Evolutionary conservation across 129 eudicot species (phyloP).

Genomic region (Escallonia herrerae): DNA sequence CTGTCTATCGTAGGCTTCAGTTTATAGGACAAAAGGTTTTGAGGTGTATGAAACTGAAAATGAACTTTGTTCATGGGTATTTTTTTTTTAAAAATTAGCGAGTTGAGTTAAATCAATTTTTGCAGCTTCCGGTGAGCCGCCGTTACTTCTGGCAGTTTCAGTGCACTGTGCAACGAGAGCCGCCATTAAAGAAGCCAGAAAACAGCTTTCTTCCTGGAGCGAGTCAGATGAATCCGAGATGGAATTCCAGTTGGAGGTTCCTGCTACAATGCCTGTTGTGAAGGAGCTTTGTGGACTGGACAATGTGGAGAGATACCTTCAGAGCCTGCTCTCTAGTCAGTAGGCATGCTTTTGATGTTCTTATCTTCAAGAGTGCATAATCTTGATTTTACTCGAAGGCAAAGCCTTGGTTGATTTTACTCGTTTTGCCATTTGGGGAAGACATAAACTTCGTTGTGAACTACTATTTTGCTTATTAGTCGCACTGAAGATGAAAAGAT

Average conservation of each 20-base stretch:
- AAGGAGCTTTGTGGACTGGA: constrained; percentile 75
- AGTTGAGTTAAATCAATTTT: background rate
- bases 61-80: too few relatives aligned
- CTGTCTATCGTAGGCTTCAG: too few relatives aligned
- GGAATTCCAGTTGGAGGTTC: constrained; percentile 64
- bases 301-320: constrained; percentile 54
- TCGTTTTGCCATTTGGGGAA: too few relatives aligned
- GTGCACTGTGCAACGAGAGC: constrained; percentile 93
- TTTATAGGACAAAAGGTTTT: too few relatives aligned
- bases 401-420: too few relatives aligned
- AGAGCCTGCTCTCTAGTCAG: constrained; percentile 35
- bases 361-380: too few relatives aligned
- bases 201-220: constrained; percentile 59
- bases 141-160: constrained; percentile 71
- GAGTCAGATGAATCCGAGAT: constrained; percentile 24
- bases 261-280: constrained; percentile 90
- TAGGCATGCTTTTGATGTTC: too few relatives aligned
- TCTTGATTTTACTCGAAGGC: too few relatives aligned
- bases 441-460: too few relatives aligned
- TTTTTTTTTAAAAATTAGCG: background rate
- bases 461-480: too few relatives aligned
- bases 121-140: constrained; percentile 96
- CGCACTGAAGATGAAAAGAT: too few relatives aligned
- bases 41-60: too few relatives aligned
- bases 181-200: constrained; percentile 82